A percentile compares a stretch with the other conserved stretches of the same genome.
These are phyloP conservation scores for Lonicera japonica DNA, from an alignment of 129 eudicot genomes.

Conservation along the genomic window DNA sequence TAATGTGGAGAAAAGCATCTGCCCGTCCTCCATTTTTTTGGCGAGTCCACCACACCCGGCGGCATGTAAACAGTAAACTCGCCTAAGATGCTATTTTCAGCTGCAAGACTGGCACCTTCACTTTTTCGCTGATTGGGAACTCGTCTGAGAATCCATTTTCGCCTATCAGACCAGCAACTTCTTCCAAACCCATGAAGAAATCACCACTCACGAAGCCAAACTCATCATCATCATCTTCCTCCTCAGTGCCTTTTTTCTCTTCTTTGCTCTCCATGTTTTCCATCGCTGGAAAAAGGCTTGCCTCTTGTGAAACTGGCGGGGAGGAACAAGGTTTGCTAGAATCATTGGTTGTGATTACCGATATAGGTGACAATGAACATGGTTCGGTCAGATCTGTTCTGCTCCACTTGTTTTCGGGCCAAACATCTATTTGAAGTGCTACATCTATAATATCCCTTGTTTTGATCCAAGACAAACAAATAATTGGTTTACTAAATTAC, in stretches of 20 bases:
- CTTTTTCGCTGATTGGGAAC: too few relatives aligned
- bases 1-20: slow-evolving; percentile 31
- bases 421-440: slow-evolving; percentile 87
- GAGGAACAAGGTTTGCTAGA: slow-evolving; percentile 35
- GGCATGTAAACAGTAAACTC: too few relatives aligned
- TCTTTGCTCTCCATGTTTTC: slow-evolving; percentile 50
- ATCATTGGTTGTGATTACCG: slow-evolving; percentile 72
- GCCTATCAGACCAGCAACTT: slow-evolving; percentile 31
- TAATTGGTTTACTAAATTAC: too few relatives aligned
- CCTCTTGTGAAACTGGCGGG: slow-evolving; percentile 40
- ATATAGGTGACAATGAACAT: slow-evolving; percentile 84
- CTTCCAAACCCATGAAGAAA: slow-evolving; percentile 84
- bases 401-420: slow-evolving; percentile 98
- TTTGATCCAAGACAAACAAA: not conserved
- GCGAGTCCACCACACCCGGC: slow-evolving; percentile 44
- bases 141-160: slow-evolving; percentile 31
- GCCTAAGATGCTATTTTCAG: too few relatives aligned
- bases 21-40: slow-evolving; percentile 12
- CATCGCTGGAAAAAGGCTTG: slow-evolving; percentile 36
- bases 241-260: slow-evolving; percentile 4
- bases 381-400: slow-evolving; percentile 83
- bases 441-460: slow-evolving; percentile 93
- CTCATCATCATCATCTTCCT: slow-evolving; percentile 40
- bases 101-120: too few relatives aligned
- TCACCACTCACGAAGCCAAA: slow-evolving; percentile 43